Percentiles rank a stretch among this genome's conserved stretches.
These are phyloP conservation scores for Waltergamsia citrina DNA, from an alignment of 2,329 filamentous ascomycete species.

Conservation along the genomic window DNA sequence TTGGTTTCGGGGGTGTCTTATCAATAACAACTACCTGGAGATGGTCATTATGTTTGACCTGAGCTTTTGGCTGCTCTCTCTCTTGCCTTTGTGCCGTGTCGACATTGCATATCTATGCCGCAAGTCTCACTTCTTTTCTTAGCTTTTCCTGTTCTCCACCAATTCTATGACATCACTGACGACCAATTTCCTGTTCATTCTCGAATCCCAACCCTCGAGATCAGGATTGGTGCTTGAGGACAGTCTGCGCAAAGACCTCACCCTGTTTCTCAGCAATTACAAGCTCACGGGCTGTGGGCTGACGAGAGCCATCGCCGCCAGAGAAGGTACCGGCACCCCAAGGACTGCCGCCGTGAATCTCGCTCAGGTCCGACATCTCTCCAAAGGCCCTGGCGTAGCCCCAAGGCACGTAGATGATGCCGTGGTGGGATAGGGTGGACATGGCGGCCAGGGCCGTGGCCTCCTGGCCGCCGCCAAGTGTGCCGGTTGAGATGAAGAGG, in stretches of 20 bases:
- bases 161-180: too few relatives aligned
- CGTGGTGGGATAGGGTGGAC: slow-evolving; percentile 86
- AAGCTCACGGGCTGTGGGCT: slow-evolving; percentile 68
- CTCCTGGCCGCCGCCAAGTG: slow-evolving; percentile 85
- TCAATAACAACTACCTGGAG: too few relatives aligned
- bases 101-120: too few relatives aligned
- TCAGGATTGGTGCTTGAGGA: slow-evolving; percentile 64
- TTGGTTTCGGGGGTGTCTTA: too few relatives aligned
- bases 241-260: slow-evolving; percentile 69
- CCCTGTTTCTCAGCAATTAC: slow-evolving; percentile 76
- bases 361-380: slow-evolving; percentile 58
- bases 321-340: slow-evolving; percentile 95
- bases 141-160: too few relatives aligned
- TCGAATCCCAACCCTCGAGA: too few relatives aligned
- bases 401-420: slow-evolving; percentile 91
- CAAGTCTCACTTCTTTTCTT: too few relatives aligned
- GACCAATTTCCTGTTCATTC: too few relatives aligned
- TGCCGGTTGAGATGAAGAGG: slow-evolving; percentile 81
- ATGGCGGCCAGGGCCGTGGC: slow-evolving; percentile 71
- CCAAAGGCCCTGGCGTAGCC: slow-evolving; percentile 78
- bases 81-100: too few relatives aligned
- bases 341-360: slow-evolving; percentile 77
- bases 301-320: slow-evolving; percentile 68
- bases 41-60: too few relatives aligned
- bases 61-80: too few relatives aligned